phyloP scores from a whole-genome alignment of 2,329 filamentous ascomycete genomes.

The Chrysosporium keratinophilum region DNA sequence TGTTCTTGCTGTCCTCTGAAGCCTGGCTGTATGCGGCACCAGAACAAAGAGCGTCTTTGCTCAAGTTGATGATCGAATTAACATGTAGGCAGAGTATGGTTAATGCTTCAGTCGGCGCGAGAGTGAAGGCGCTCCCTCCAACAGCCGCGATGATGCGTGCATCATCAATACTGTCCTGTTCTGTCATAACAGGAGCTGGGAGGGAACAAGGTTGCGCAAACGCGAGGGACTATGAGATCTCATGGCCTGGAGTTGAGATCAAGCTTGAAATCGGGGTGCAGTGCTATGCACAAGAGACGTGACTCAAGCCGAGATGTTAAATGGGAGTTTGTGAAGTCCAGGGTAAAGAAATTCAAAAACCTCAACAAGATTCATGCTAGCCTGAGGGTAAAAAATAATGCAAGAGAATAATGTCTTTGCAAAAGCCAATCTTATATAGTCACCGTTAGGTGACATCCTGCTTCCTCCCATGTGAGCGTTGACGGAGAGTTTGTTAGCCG shows the following conservation, averaged over 20 bases:
- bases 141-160: not conserved
- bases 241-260: not conserved
- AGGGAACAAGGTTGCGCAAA: not conserved
- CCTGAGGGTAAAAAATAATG: no score
- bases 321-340: no score
- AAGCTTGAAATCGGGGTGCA: not conserved
- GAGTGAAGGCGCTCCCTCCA: not conserved
- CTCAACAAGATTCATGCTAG: no score
- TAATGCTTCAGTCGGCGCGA: conserved; percentile 4
- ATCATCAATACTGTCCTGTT: not conserved
- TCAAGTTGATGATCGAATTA: conserved; percentile 1
- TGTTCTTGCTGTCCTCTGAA: not conserved
- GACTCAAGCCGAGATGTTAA: no score
- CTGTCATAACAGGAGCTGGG: not conserved
- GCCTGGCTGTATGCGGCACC: not conserved
- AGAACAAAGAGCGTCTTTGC: not conserved
- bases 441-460: no score
- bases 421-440: no score
- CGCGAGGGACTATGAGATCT: not conserved
- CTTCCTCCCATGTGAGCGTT: no score
- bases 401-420: no score
- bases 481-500: no score
- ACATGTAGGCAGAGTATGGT: conserved; percentile 6
- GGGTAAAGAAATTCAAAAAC: no score
- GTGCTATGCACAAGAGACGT: not conserved